Evolutionary conservation across 208 protist species (phyloP), one percentile per base, ranked within the genome.

Genomic region (Crithidia bombi): DNA sequence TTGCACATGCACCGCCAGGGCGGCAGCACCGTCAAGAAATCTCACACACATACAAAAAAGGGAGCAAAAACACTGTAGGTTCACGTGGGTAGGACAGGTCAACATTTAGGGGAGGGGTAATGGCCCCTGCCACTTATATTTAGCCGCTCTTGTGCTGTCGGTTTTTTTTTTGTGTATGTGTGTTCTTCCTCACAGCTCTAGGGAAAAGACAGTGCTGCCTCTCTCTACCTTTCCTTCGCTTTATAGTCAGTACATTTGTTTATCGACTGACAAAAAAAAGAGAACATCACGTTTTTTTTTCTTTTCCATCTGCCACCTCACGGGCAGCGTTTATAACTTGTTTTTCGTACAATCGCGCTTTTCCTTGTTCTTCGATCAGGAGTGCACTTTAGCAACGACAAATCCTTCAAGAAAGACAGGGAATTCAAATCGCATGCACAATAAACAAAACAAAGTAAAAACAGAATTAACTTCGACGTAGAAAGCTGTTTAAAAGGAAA

Each of bases 31-130:
- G 7, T n/a, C n/a, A 64, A 54, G 59, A 65, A 73, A 63, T 15
- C 11, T 26, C 32, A n/a, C n/a, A n/a, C 7, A 44, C 5, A 10
- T 19, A 32, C 21, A 51, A 64, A 14, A 59, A 51, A 35, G 12
- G 25, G n/a, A n/a, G n/a, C n/a, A 28, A 57, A 73, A 43, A 56
- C 30, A 50, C n/a, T 43, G 55, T 50, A 62, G 66, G 54, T 56
- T 63, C 52, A 58, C 46, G 51, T 64, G 56, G 43, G 23, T 62
- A 14, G 50, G 51, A 38, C 12, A 63, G 26, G 57, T 64, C 57
- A 49, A 28, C 57, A 50, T 38, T n/a, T 9, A 0, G 3, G 4
- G 7, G 15, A 47, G n/a, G n/a, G n/a, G n/a, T n/a, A n/a, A n/a
- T n/a, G n/a, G n/a, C n/a, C n/a, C n/a, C n/a, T n/a, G n/a, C n/a